Evolutionary conservation across 169 alveolate species (phyloP), one percentile per base, ranked within the genome.

Genomic region (Plasmodium knowlesi): DNA sequence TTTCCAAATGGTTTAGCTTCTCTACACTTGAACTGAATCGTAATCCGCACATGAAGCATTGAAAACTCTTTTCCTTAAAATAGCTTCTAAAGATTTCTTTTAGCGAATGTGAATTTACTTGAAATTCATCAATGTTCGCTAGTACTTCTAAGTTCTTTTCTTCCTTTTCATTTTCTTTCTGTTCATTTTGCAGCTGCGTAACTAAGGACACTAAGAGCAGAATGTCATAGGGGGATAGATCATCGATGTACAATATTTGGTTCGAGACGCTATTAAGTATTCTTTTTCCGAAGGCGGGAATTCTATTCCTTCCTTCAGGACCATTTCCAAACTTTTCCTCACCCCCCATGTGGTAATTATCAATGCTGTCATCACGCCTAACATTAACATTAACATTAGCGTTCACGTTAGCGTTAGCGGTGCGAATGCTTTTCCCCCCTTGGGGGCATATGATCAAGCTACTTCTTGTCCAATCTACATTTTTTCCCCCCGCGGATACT

Each of bases 1-100:
- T 81, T 76, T 90, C 95, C 30, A 90, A 41, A 90, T 90, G 95
- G 74, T 90, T 82, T 81, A 90, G 73, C 74, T 90, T 90, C 30
- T 90, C 95, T 50, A 82, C 14, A 16, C 95, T 90, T 16, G 95
- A 70, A 14, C 16, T 37, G 83, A 90, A 90, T 70, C 95, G 25
- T 72, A 90, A 9, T 41, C 95, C 95, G 74, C 95, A 90, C 6
- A 92, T 90, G 43, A 70, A 50, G 25, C 95, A 90, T 81, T 90
- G 95, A 90, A 30, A 90, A 2, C n/a, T 1, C 30, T 70, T 81
- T 70, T 82, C 86, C 54, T 90, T 71, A 67, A 70, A 90, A 46
- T 81, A 90, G 74, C 54, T 70, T 28, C 37, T 71, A 43, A 67
- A 90, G 14, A 80, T 90, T 67, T 79, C 91, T 37, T 82, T 90